Evolutionary conservation across 1,139 yeast genomes (phyloP).

Genomic region (Nadsonia commutata): DNA sequence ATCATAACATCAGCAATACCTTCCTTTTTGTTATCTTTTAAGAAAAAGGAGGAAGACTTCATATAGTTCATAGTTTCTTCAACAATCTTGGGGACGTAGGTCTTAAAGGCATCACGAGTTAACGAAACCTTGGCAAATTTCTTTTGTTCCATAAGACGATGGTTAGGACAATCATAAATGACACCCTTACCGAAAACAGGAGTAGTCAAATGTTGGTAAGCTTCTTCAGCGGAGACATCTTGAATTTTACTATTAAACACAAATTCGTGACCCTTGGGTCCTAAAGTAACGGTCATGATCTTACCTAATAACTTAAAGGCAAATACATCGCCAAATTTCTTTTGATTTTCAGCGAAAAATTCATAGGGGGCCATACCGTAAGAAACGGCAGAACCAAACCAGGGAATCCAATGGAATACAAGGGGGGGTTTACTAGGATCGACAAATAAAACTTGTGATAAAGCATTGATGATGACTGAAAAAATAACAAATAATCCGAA

Average conservation of each 20-base stretch:
- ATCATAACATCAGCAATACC: slow-evolving; percentile 63
- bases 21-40: slow-evolving; percentile 18
- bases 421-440: slow-evolving; percentile 53
- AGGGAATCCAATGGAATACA: slow-evolving; percentile 87
- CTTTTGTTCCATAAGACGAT: slow-evolving; percentile 93
- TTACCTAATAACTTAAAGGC: slow-evolving; percentile 80
- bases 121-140: slow-evolving; percentile 87
- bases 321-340: slow-evolving; percentile 81
- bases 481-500: slow-evolving; percentile 19
- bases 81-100: slow-evolving; percentile 77
- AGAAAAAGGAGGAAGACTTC: slow-evolving; percentile 30
- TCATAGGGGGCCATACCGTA: slow-evolving; percentile 91
- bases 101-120: slow-evolving; percentile 68
- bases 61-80: slow-evolving; percentile 64
- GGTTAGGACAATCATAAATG: slow-evolving; percentile 89
- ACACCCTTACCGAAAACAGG: slow-evolving; percentile 98
- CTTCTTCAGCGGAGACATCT: slow-evolving; percentile 93
- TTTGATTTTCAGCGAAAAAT: slow-evolving; percentile 65
- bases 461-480: slow-evolving; percentile 38
- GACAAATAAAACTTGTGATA: slow-evolving; percentile 52
- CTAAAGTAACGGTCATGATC: slow-evolving; percentile 89
- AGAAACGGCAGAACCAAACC: slow-evolving; percentile 81
- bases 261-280: slow-evolving; percentile 96
- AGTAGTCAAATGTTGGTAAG: slow-evolving; percentile 86
- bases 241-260: slow-evolving; percentile 79